Evolutionary conservation across 805 yeast genomes (phyloP).

Genomic region (Sugiyamaella lignohabitans): DNA sequence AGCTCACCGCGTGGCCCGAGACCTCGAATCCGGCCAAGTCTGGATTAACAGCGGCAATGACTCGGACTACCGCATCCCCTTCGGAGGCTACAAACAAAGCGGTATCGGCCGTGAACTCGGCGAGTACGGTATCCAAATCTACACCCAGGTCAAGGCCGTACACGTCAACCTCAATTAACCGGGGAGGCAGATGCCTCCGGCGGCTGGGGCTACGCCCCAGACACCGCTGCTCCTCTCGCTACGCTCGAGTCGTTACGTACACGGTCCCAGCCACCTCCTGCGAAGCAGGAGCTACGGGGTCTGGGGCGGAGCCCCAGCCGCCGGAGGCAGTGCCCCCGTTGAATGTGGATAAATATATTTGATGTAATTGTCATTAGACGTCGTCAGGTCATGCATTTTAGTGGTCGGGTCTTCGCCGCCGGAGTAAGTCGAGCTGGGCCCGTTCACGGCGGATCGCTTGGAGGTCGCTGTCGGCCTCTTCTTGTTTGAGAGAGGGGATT

Average conservation of each 20-base stretch:
- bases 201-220: no score
- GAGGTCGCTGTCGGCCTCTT: conserved; percentile 7
- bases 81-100: conserved; percentile 74
- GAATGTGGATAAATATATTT: no score
- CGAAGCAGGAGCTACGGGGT: no score
- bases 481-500: conserved; percentile 6
- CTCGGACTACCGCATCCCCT: conserved; percentile 59
- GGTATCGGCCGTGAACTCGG: conserved; percentile 83
- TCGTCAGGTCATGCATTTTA: background rate
- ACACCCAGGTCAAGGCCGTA: conserved; percentile 71
- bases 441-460: conserved; percentile 1
- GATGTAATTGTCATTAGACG: background rate
- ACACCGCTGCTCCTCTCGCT: no score
- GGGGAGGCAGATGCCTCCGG: no score
- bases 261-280: no score
- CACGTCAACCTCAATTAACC: conserved; percentile 26
- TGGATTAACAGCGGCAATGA: conserved; percentile 67
- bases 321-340: no score
- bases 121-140: conserved; percentile 59
- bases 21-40: conserved; percentile 59
- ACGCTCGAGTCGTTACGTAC: no score
- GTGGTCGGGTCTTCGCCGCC: background rate
- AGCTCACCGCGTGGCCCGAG: conserved; percentile 59
- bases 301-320: no score
- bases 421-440: background rate